A percentile compares a stretch with the other conserved stretches of the same genome.
Conservation (phyloP, 176 grass and related monocot genomes). For the Paspalum vaginatum region DNA sequence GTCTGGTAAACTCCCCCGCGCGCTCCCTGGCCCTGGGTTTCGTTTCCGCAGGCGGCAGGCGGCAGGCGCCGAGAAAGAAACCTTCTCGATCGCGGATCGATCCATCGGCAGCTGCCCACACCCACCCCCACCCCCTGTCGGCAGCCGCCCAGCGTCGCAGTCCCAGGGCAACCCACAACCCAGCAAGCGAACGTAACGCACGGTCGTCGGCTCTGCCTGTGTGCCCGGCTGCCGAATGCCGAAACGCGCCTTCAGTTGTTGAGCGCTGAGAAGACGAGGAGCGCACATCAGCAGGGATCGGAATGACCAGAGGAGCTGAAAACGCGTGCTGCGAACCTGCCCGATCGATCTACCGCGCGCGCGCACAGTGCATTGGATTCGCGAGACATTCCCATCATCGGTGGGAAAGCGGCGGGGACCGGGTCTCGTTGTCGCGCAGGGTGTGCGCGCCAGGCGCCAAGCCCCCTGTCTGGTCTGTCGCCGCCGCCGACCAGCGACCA, state of each 20-base stretch:
- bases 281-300: accelerated
- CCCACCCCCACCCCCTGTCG: too few relatives aligned
- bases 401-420: background rate
- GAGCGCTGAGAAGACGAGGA: background rate
- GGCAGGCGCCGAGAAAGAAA: background rate
- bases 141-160: too few relatives aligned
- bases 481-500: slow-evolving; percentile 22
- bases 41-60: too few relatives aligned
- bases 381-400: slow-evolving; percentile 26
- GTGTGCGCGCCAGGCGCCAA: background rate
- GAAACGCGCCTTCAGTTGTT: background rate
- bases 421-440: background rate
- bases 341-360: background rate
- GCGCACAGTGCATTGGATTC: background rate
- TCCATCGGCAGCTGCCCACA: too few relatives aligned
- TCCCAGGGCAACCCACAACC: too few relatives aligned
- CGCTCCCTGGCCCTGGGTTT: background rate
- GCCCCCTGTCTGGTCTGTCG: background rate
- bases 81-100: background rate
- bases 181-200: too few relatives aligned
- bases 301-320: too few relatives aligned
- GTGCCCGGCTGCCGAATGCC: too few relatives aligned
- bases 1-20: background rate
- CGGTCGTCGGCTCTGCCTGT: too few relatives aligned
- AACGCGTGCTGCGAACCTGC: slow-evolving; percentile 18